Conservation (phyloP, 768 basidiomycete genomes). For the Leucosporidium scottii region DNA sequence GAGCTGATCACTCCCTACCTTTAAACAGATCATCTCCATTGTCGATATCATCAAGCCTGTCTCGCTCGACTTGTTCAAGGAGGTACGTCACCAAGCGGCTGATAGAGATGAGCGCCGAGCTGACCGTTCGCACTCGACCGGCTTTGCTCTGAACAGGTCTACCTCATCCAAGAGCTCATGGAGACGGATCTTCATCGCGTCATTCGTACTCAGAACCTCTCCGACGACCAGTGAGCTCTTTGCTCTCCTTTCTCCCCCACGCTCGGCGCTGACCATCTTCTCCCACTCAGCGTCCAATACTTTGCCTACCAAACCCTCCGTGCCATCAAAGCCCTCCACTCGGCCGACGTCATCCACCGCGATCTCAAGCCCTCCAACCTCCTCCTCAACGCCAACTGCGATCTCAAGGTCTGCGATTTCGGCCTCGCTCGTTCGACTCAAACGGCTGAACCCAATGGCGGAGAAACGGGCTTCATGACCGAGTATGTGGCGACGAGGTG, state of each 20-base stretch:
- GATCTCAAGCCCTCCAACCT: slow-evolving; percentile 96
- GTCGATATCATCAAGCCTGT: slow-evolving; percentile 84
- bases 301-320: slow-evolving; percentile 96
- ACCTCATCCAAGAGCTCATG: slow-evolving; percentile 51
- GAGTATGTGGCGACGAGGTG: slow-evolving; percentile 85
- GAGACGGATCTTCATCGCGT: slow-evolving; percentile 96
- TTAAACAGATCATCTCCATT: slow-evolving; percentile 77
- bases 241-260: background rate
- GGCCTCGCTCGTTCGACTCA: slow-evolving; percentile 59
- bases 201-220: slow-evolving; percentile 85
- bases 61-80: slow-evolving; percentile 68
- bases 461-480: slow-evolving; percentile 43
- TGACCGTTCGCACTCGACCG: background rate
- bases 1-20: too few relatives aligned
- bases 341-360: slow-evolving; percentile 66
- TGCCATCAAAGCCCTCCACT: slow-evolving; percentile 88
- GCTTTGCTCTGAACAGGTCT: slow-evolving; percentile 43
- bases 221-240: slow-evolving; percentile 66
- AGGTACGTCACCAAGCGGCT: slow-evolving; percentile 52
- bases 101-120: background rate
- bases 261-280: slow-evolving; percentile 40
- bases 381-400: slow-evolving; percentile 65
- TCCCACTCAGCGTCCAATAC: slow-evolving; percentile 54
- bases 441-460: slow-evolving; percentile 41
- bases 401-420: slow-evolving; percentile 53